Evolutionary conservation across 768 basidiomycete species (phyloP).

Genomic region (Lactifluus echinatus): DNA sequence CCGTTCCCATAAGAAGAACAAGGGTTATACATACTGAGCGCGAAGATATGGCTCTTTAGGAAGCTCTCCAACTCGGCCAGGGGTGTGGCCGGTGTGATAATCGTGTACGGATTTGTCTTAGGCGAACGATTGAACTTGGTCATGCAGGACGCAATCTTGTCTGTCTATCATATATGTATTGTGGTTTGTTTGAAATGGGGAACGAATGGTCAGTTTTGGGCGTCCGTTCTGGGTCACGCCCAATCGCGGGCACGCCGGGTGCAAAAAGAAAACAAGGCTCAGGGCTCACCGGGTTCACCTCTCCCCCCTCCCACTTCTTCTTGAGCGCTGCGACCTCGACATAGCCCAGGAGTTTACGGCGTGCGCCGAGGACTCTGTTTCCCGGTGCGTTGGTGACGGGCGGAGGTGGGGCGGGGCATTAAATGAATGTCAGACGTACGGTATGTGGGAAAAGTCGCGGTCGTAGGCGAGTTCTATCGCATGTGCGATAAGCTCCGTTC

Average conservation of each 20-base stretch:
- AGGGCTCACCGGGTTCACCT: conserved; percentile 55
- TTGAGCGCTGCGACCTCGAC: conserved; percentile 72
- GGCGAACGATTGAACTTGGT: conserved; percentile 58
- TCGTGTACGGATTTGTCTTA: conserved; percentile 53
- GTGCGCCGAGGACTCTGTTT: conserved; percentile 61
- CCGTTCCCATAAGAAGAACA: not conserved
- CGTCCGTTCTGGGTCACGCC: not conserved
- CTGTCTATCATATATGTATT: too few relatives aligned
- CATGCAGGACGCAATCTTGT: conserved; percentile 65
- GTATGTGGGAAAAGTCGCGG: conserved; percentile 89
- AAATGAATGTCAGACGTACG: conserved; percentile 39
- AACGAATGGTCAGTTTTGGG: too few relatives aligned
- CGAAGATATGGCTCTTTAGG: conserved; percentile 62
- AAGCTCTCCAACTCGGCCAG: conserved; percentile 79
- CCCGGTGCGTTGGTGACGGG: not conserved
- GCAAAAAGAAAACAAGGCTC: conserved; percentile 26
- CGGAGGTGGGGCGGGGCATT: not conserved
- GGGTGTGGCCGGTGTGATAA: conserved; percentile 75
- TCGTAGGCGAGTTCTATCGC: conserved; percentile 89
- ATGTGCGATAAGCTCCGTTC: conserved; percentile 57
- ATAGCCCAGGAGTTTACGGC: conserved; percentile 74
- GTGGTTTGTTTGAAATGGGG: too few relatives aligned
- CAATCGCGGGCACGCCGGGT: conserved; percentile 43
- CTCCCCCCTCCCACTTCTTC: conserved; percentile 65
- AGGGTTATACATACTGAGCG: conserved; percentile 44